Conservation (phyloP, 345 rosid species). For the Acer yangbiense region DNA sequence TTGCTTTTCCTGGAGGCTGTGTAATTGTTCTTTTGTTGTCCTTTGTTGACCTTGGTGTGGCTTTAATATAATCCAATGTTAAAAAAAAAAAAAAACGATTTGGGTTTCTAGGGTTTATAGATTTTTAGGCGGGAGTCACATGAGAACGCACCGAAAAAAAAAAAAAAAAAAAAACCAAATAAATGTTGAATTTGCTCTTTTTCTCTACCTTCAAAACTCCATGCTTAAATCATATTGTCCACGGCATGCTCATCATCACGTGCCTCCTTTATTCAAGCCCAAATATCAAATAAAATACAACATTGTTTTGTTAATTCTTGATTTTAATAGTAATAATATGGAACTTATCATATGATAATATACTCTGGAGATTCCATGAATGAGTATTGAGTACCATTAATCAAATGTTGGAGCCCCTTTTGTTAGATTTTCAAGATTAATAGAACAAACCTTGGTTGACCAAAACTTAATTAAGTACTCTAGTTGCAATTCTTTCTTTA, state of each 20-base stretch:
- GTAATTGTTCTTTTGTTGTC: no score
- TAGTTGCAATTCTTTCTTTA: not conserved
- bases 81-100: no score
- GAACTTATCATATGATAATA: no score
- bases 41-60: no score
- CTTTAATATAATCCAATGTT: no score
- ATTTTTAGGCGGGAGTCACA: constrained; percentile 24
- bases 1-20: no score
- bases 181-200: constrained; percentile 10
- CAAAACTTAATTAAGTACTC: not conserved
- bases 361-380: no score
- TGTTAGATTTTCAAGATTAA: constrained; percentile 21
- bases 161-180: not conserved
- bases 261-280: constrained; percentile 22
- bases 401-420: constrained; percentile 26
- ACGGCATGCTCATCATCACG: constrained; percentile 36
- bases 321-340: no score
- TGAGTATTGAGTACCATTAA: no score
- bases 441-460: constrained; percentile 19
- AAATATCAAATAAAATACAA: no score
- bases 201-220: constrained; percentile 38
- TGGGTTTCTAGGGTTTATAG: no score
- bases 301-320: no score
- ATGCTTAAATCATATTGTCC: constrained; percentile 62
- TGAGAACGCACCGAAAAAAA: constrained; percentile 17